Evolutionary conservation across 108 stramenopile genomes (phyloP).

Genomic region (Schizochytrium sp.): DNA sequence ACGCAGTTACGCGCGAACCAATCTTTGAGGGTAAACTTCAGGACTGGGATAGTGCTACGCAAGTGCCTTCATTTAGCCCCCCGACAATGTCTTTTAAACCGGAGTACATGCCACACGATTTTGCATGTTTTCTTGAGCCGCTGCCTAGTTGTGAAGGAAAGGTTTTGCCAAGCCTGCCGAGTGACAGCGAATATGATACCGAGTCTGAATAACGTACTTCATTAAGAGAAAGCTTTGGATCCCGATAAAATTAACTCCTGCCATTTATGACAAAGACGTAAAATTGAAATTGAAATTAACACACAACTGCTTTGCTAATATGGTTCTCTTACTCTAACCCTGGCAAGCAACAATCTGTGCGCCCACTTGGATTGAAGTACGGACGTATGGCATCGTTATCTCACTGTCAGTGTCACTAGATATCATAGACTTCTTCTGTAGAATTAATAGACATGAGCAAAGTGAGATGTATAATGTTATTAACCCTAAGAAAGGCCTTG

Average conservation of each 20-base stretch:
- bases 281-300: too few relatives aligned
- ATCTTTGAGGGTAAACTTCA: neutral
- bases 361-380: too few relatives aligned
- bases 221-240: neutral
- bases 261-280: neutral
- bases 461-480: too few relatives aligned
- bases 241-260: neutral
- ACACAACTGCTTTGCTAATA: too few relatives aligned
- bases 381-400: too few relatives aligned
- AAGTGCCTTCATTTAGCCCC: neutral
- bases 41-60: neutral
- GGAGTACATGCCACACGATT: neutral
- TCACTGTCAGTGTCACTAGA: too few relatives aligned
- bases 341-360: too few relatives aligned
- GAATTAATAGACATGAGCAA: too few relatives aligned
- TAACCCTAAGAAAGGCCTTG: too few relatives aligned
- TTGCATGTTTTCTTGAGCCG: neutral
- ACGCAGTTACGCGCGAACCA: neutral
- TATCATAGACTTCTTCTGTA: too few relatives aligned
- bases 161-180: neutral
- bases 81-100: neutral
- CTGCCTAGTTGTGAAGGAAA: conserved; percentile 22
- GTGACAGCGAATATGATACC: conserved; percentile 11
- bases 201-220: neutral
- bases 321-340: too few relatives aligned